Conservation (phyloP, 2,329 filamentous ascomycete species). For the Corynespora cassiicola region DNA sequence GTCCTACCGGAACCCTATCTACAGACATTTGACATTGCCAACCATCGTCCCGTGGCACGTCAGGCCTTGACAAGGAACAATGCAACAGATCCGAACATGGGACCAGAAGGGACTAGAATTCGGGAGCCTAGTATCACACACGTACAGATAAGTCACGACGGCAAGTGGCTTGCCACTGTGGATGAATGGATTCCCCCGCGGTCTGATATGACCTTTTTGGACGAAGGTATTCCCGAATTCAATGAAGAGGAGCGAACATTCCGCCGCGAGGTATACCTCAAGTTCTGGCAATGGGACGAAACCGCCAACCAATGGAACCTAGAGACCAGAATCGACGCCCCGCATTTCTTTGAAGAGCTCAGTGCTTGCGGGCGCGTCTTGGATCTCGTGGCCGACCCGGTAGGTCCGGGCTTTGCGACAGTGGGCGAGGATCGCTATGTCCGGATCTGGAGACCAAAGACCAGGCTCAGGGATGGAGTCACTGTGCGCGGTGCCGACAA, state of each 20-base stretch:
- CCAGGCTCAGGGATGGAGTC: slow-evolving; percentile 72
- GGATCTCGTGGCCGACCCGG: slow-evolving; percentile 74
- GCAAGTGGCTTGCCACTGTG: slow-evolving; percentile 87
- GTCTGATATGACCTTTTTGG: slow-evolving; percentile 69
- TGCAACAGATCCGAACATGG: slow-evolving; percentile 79
- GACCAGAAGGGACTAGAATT: slow-evolving; percentile 73
- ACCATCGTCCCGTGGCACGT: slow-evolving; percentile 78
- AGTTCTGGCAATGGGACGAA: slow-evolving; percentile 81
- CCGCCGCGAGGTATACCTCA: slow-evolving; percentile 78
- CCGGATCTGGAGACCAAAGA: slow-evolving; percentile 80
- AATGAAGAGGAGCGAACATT: slow-evolving; percentile 52
- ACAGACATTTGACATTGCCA: slow-evolving; percentile 86
- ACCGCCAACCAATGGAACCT: slow-evolving; percentile 70
- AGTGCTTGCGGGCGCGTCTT: slow-evolving; percentile 66
- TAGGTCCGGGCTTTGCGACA: slow-evolving; percentile 77
- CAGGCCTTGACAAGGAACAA: slow-evolving; percentile 91
- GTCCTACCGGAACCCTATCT: slow-evolving; percentile 65
- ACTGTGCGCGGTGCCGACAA: slow-evolving; percentile 60
- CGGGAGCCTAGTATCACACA: slow-evolving; percentile 79
- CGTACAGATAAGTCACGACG: slow-evolving; percentile 78
- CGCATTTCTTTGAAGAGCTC: slow-evolving; percentile 67
- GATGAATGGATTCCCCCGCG: slow-evolving; percentile 86
- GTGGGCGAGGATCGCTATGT: slow-evolving; percentile 81
- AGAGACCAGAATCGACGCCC: slow-evolving; percentile 81
- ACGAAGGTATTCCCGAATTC: slow-evolving; percentile 48